These are phyloP conservation scores for Coniochaeta prunicola DNA, from an alignment of 2,329 filamentous ascomycete genomes.

Conservation along the genomic window DNA sequence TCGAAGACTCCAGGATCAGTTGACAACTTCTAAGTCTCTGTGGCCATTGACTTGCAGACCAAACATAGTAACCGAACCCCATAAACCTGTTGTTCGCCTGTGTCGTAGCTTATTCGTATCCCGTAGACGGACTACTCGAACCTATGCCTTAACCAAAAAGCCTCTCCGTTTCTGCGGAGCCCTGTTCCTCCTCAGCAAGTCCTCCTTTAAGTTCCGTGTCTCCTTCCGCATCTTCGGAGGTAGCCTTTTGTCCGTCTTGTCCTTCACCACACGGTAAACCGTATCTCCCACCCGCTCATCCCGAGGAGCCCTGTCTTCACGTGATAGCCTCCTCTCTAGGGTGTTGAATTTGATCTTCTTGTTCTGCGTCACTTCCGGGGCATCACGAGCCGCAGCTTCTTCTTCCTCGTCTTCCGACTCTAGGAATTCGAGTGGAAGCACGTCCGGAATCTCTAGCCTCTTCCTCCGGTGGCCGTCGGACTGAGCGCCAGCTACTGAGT, in stretches of 20 bases:
- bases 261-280: slow-evolving; percentile 41
- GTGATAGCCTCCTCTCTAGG: slow-evolving; percentile 28
- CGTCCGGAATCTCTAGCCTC: slow-evolving; percentile 30
- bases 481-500: slow-evolving; percentile 8
- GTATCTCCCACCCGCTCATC: slow-evolving; percentile 47
- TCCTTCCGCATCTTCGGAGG: slow-evolving; percentile 40
- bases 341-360: slow-evolving; percentile 35
- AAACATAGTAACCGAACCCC: no score
- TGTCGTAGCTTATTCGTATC: neutral
- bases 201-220: slow-evolving; percentile 32
- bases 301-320: slow-evolving; percentile 29
- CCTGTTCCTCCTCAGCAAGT: slow-evolving; percentile 38
- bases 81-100: neutral
- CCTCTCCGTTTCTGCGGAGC: slow-evolving; percentile 29
- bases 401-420: slow-evolving; percentile 42
- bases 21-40: no score
- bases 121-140: neutral
- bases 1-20: no score
- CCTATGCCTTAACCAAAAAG: slow-evolving; percentile 33
- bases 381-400: slow-evolving; percentile 14
- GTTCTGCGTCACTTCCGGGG: slow-evolving; percentile 17
- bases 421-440: slow-evolving; percentile 47
- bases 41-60: no score
- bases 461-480: slow-evolving; percentile 13
- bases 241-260: slow-evolving; percentile 35